phyloP scores from a whole-genome alignment of 1,139 yeast species.

The Debaryomyces subglobosus region DNA sequence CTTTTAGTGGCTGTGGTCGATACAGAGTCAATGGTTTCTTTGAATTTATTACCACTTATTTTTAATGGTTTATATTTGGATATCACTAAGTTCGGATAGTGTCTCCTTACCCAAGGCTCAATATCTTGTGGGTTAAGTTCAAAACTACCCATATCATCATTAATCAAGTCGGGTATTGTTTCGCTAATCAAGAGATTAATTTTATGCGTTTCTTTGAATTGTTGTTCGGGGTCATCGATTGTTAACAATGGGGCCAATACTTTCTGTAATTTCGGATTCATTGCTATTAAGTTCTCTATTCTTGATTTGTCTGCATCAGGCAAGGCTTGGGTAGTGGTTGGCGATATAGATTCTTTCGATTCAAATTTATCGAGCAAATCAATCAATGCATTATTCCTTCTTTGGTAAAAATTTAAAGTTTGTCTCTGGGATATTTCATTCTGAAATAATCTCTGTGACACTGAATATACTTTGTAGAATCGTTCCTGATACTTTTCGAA shows the following conservation, averaged over 20 bases:
- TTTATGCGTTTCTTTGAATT: slow-evolving; percentile 13
- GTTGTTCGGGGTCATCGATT: slow-evolving; percentile 7
- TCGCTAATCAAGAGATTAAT: slow-evolving; percentile 29
- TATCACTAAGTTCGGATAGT: slow-evolving; percentile 37
- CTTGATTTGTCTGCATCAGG: slow-evolving; percentile 18
- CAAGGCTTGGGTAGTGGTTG: slow-evolving; percentile 9
- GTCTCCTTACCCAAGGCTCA: slow-evolving; percentile 44
- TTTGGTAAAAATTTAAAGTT: slow-evolving; percentile 35
- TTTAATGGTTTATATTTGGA: slow-evolving; percentile 39
- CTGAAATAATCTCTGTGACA: slow-evolving; percentile 31
- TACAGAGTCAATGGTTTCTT: slow-evolving; percentile 1
- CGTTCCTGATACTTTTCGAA: slow-evolving; percentile 31
- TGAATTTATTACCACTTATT: slow-evolving; percentile 13
- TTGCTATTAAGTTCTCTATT: slow-evolving; percentile 25
- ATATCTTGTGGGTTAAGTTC: slow-evolving; percentile 45
- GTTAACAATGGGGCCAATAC: slow-evolving; percentile 19
- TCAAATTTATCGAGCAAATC: slow-evolving; percentile 31
- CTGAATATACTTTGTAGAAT: slow-evolving; percentile 26
- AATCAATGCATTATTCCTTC: slow-evolving; percentile 44
- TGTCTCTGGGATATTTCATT: slow-evolving; percentile 39
- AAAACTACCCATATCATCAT: slow-evolving; percentile 38
- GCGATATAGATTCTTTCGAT: slow-evolving; percentile 3
- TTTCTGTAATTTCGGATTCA: slow-evolving; percentile 26
- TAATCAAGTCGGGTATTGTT: slow-evolving; percentile 39
- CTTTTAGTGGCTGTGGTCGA: slow-evolving; percentile 11